Conservation (phyloP, 2,329 filamentous ascomycete genomes). For the Diaporthe helianthi region DNA sequence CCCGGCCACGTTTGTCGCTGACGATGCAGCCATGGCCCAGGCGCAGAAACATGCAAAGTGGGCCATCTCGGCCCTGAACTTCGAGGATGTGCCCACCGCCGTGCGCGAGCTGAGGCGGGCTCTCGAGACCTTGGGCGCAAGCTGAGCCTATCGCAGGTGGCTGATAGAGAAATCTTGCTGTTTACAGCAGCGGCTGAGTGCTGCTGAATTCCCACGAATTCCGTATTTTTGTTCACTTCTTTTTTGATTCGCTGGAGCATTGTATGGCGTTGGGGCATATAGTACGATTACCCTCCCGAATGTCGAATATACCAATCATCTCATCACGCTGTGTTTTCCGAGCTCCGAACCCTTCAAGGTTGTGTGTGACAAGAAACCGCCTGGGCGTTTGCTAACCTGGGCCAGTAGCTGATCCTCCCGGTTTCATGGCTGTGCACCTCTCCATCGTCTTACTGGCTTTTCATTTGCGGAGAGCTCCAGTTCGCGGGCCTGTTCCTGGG, state of each 20-base stretch:
- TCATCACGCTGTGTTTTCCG: not conserved
- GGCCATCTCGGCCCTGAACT: slow-evolving; percentile 96
- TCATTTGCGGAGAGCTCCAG: not conserved
- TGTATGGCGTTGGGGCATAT: slow-evolving; percentile 31
- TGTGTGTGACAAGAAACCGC: slow-evolving; percentile 2
- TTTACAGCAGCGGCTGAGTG: not conserved
- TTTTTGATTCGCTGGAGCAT: slow-evolving; percentile 22
- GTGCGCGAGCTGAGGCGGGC: slow-evolving; percentile 83
- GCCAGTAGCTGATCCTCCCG: slow-evolving; percentile 3
- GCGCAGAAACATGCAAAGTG: slow-evolving; percentile 97
- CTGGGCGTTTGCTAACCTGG: not conserved
- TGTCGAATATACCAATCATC: slow-evolving; percentile 20
- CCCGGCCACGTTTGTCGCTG: slow-evolving; percentile 45
- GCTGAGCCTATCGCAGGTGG: not conserved
- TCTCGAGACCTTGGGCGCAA: slow-evolving; percentile 71
- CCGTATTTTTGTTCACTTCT: not conserved
- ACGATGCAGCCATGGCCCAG: slow-evolving; percentile 74
- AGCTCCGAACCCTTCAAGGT: not conserved
- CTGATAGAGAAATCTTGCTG: not conserved
- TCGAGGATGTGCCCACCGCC: slow-evolving; percentile 92
- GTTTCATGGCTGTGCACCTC: slow-evolving; percentile 6
- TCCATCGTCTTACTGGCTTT: not conserved
- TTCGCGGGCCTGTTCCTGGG: not conserved
- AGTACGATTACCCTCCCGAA: not conserved
- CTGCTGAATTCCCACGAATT: not conserved